These are phyloP conservation scores for Cystobasidium onofrii DNA, from an alignment of 768 basidiomycete species.

Conservation along the genomic window DNA sequence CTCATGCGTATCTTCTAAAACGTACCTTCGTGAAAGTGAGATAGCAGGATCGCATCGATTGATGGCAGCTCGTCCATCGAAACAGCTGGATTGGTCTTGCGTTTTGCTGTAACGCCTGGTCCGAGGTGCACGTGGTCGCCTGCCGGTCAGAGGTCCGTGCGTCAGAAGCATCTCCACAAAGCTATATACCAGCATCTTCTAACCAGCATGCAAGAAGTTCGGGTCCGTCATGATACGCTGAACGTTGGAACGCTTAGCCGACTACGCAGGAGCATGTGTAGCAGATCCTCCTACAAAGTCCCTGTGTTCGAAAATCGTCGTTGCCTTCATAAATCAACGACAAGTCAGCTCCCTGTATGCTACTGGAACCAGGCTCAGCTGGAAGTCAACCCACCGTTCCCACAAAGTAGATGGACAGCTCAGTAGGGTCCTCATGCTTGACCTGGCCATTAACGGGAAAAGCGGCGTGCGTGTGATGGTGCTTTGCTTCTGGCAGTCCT, in stretches of 20 bases:
- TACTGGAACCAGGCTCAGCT: background rate
- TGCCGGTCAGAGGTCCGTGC: background rate
- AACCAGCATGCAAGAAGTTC: slow-evolving; percentile 43
- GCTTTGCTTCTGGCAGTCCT: slow-evolving; percentile 16
- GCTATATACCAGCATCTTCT: no score
- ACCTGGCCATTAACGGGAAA: slow-evolving; percentile 19
- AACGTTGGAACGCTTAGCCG: background rate
- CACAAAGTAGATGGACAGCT: slow-evolving; percentile 29
- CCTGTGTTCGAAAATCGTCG: slow-evolving; percentile 29
- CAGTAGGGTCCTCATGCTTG: slow-evolving; percentile 12
- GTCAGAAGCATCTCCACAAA: slow-evolving; percentile 37
- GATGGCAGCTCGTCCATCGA: slow-evolving; percentile 43
- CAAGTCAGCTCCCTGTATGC: background rate
- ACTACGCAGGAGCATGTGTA: background rate
- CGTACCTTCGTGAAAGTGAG: slow-evolving; percentile 42
- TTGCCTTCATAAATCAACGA: background rate
- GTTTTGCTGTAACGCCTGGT: slow-evolving; percentile 43
- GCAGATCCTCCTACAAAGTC: background rate
- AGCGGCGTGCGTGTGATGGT: slow-evolving; percentile 22
- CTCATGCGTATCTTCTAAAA: background rate
- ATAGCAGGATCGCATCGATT: slow-evolving; percentile 44
- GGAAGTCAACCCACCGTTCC: slow-evolving; percentile 3
- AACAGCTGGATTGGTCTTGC: slow-evolving; percentile 45
- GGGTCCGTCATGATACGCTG: slow-evolving; percentile 43
- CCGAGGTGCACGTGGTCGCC: slow-evolving; percentile 36